Evolutionary conservation across 495 filamentous ascomycete genomes (phyloP).

Genomic region (Hypoxylon fuscum): DNA sequence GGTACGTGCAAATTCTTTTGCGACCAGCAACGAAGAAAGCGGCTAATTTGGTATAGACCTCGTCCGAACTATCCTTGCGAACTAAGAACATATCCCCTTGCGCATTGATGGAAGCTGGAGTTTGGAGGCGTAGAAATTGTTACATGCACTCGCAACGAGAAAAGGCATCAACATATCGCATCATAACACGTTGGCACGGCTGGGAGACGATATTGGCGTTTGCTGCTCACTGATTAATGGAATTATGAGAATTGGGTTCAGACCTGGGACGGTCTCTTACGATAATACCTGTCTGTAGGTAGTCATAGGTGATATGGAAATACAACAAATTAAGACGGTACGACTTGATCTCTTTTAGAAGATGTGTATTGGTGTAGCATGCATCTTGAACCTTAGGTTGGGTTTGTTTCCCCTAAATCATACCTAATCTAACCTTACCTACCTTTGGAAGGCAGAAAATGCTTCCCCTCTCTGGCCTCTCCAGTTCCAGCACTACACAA

Average conservation of each 20-base stretch:
- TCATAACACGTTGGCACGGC: slow-evolving; percentile 28
- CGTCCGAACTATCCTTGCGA: slow-evolving; percentile 92
- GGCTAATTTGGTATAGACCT: slow-evolving; percentile 66
- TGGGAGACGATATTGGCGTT: slow-evolving; percentile 45
- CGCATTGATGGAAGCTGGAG: slow-evolving; percentile 29
- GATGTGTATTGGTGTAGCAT: slow-evolving; percentile 5
- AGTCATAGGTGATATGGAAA: slow-evolving; percentile 22
- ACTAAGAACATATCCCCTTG: slow-evolving; percentile 60
- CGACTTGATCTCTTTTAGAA: background rate
- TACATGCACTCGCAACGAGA: slow-evolving; percentile 16
- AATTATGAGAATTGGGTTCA: slow-evolving; percentile 32
- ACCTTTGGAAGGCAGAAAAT: too few relatives aligned
- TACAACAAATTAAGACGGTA: slow-evolving; percentile 3
- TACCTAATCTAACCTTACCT: too few relatives aligned
- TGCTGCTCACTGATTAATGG: slow-evolving; percentile 35
- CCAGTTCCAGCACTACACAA: too few relatives aligned
- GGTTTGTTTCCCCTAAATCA: too few relatives aligned
- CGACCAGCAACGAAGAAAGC: too few relatives aligned
- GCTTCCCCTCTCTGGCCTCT: too few relatives aligned
- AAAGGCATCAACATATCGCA: slow-evolving; percentile 15
- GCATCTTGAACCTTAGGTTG: too few relatives aligned
- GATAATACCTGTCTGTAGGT: slow-evolving; percentile 15
- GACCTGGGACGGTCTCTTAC: slow-evolving; percentile 30
- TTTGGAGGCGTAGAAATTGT: slow-evolving; percentile 34
- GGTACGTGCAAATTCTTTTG: slow-evolving; percentile 64